Conservation (phyloP, 805 yeast genomes). For the Brettanomyces bruxellensis region DNA sequence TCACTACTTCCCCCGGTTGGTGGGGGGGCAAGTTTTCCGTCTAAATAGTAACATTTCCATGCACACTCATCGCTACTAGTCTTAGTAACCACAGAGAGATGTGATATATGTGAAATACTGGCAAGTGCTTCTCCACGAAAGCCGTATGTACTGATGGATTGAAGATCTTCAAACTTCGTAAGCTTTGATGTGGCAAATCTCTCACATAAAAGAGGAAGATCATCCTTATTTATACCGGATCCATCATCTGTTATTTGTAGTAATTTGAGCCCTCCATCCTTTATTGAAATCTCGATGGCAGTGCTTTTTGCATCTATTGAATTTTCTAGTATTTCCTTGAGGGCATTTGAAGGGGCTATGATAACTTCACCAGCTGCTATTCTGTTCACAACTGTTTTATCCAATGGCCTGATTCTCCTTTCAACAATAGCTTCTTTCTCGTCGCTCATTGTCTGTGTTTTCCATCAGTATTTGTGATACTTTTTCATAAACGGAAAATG, state of each 20-base stretch:
- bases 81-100: constrained; percentile 73
- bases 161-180: constrained; percentile 63
- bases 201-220: constrained; percentile 73
- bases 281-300: constrained; percentile 66
- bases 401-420: constrained; percentile 33
- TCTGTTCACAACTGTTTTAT: constrained; percentile 65
- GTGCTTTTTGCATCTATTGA: constrained; percentile 81
- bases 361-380: constrained; percentile 98
- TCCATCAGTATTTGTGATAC: too few species aligned
- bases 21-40: constrained; percentile 50
- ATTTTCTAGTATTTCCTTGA: constrained; percentile 89
- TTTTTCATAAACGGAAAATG: too few species aligned
- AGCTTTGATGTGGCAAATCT: constrained; percentile 90
- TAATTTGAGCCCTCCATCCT: constrained; percentile 85
- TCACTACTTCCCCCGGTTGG: constrained; percentile 6
- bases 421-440: too few species aligned
- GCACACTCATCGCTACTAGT: constrained; percentile 55
- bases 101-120: constrained; percentile 83
- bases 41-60: constrained; percentile 55
- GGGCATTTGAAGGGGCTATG: constrained; percentile 86
- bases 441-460: too few species aligned
- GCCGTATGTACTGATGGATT: constrained; percentile 70
- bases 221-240: constrained; percentile 63
- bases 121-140: constrained; percentile 97
- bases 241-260: constrained; percentile 91